These are phyloP conservation scores for Gloeophyllum trabeum DNA, from an alignment of 768 basidiomycete species.

Conservation along the genomic window DNA sequence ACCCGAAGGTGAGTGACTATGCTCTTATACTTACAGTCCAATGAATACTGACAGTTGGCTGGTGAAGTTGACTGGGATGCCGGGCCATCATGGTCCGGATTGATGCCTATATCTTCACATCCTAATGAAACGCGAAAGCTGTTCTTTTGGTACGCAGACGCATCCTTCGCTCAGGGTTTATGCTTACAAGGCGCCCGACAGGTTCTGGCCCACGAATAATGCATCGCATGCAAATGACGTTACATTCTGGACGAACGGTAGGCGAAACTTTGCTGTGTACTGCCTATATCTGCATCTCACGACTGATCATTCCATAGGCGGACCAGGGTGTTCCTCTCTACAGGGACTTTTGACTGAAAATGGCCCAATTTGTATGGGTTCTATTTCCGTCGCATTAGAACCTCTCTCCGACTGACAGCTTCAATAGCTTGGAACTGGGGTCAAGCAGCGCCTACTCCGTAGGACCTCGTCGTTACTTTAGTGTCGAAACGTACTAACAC, in stretches of 20 bases:
- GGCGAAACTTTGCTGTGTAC: no score
- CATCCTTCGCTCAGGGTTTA: no score
- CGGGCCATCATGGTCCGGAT: conserved; percentile 20
- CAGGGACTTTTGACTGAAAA: conserved; percentile 68
- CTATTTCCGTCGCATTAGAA: no score
- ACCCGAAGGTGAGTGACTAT: conserved; percentile 22
- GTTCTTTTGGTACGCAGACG: conserved; percentile 16
- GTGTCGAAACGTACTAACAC: background rate
- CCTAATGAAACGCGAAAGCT: conserved; percentile 35
- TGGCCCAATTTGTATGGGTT: conserved; percentile 34
- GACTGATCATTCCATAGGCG: conserved; percentile 29
- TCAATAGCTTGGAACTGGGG: conserved; percentile 56
- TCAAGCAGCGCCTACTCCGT: conserved; percentile 43
- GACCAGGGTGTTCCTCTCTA: conserved; percentile 63
- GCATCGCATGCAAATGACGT: conserved; percentile 17
- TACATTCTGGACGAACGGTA: conserved; percentile 24
- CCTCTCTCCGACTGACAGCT: no score
- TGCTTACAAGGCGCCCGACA: conserved; percentile 3
- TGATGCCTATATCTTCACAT: conserved; percentile 18
- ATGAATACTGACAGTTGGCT: no score
- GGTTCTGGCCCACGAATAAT: conserved; percentile 23
- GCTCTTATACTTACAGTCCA: no score
- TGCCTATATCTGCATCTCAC: no score
- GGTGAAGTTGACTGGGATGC: conserved; percentile 23
- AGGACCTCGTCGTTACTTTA: conserved; percentile 10